Percentiles rank a stretch among this genome's conserved stretches.
These are phyloP conservation scores for Coffea humblotiana DNA, from an alignment of 305 asterid species.

Conservation along the genomic window DNA sequence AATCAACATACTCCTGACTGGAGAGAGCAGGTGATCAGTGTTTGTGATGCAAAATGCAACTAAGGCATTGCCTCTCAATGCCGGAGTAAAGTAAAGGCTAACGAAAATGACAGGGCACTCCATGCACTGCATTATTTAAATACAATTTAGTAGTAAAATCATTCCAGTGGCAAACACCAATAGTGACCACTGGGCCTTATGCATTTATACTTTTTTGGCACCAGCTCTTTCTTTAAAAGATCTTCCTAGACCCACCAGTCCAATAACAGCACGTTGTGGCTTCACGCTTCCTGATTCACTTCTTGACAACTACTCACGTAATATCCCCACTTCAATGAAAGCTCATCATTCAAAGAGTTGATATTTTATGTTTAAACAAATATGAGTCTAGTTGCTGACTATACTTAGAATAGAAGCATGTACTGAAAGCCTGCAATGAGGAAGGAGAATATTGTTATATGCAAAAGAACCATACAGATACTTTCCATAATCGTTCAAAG, in stretches of 20 bases:
- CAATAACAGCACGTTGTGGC: slow-evolving; percentile 13
- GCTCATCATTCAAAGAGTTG: neutral
- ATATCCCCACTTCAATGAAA: neutral
- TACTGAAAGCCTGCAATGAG: neutral
- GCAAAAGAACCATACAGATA: neutral
- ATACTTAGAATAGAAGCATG: neutral
- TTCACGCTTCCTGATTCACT: slow-evolving; percentile 7
- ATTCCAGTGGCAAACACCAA: slow-evolving; percentile 43
- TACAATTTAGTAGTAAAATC: slow-evolving; percentile 22
- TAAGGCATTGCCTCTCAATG: neutral
- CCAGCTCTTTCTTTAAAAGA: slow-evolving; percentile 10
- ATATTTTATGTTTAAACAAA: neutral
- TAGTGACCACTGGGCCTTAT: slow-evolving; percentile 30
- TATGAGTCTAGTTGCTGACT: neutral
- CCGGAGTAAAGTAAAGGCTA: slow-evolving; percentile 10
- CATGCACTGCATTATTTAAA: slow-evolving; percentile 33
- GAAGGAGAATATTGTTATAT: neutral
- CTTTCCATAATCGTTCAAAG: neutral
- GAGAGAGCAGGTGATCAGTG: neutral
- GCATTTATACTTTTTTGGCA: slow-evolving; percentile 12
- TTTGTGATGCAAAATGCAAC: neutral
- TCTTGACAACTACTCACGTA: neutral
- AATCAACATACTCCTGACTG: neutral
- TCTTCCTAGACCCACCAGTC: slow-evolving; percentile 22
- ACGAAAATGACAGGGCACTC: slow-evolving; percentile 49